Conservation (phyloP, 257 asterid species). For the Paulownia fortunei region DNA sequence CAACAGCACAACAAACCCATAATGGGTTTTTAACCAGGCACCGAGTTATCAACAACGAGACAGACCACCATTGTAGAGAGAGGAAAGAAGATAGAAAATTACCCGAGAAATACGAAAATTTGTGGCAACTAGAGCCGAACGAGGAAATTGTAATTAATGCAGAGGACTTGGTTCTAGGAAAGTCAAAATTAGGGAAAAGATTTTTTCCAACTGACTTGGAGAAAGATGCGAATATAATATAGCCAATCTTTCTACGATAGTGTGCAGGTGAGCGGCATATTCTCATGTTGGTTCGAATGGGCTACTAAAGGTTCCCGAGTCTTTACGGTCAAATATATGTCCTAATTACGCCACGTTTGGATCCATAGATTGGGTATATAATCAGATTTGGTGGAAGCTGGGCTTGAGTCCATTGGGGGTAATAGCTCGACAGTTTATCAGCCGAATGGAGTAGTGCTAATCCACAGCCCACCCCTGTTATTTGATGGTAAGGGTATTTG, state of each 20-base stretch:
- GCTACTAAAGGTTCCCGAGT: not conserved
- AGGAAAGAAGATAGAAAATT: slow-evolving; percentile 5
- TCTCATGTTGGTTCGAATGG: slow-evolving; percentile 15
- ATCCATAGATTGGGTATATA: too few relatives aligned
- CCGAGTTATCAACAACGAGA: not conserved
- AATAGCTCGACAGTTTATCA: too few relatives aligned
- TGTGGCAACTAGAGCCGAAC: slow-evolving; percentile 23
- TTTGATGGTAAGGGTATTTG: too few relatives aligned
- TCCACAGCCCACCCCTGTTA: too few relatives aligned
- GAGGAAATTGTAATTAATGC: not conserved
- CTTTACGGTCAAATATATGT: not conserved
- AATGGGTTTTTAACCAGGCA: too few relatives aligned
- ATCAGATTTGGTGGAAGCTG: too few relatives aligned
- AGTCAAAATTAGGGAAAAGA: slow-evolving; percentile 34
- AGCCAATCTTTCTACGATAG: slow-evolving; percentile 32
- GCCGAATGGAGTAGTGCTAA: too few relatives aligned
- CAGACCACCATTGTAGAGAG: not conserved
- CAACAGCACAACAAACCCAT: not conserved
- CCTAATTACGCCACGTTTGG: too few relatives aligned
- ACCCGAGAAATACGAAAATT: slow-evolving; percentile 31
- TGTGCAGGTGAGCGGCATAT: slow-evolving; percentile 30
- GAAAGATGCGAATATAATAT: slow-evolving; percentile 30
- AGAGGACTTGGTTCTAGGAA: not conserved
- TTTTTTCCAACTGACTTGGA: slow-evolving; percentile 22
- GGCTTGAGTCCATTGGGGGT: too few relatives aligned